phyloP scores from a whole-genome alignment of 1,284 basidiomycete species.

The Cryptococcus jaspeensis region DNA sequence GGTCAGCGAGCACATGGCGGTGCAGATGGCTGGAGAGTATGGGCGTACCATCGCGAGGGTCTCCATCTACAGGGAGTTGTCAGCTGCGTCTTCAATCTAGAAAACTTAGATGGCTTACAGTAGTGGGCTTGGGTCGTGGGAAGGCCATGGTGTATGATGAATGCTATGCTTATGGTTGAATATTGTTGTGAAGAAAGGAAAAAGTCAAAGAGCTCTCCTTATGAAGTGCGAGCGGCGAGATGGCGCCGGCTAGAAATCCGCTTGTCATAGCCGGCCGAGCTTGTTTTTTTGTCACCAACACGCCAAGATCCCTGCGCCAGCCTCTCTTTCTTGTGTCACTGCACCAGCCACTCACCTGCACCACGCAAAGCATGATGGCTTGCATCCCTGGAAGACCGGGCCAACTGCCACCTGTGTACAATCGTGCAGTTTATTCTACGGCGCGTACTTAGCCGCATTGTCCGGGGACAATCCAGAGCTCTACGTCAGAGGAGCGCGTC shows the following conservation, averaged over 20 bases:
- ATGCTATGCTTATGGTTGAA: not conserved
- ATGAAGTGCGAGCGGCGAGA: no score
- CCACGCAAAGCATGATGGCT: no score
- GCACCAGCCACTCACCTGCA: no score
- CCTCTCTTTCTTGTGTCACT: conserved; percentile 1
- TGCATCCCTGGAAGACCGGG: no score
- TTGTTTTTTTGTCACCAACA: not conserved
- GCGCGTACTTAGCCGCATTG: no score
- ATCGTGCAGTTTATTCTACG: no score
- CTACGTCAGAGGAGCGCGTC: no score
- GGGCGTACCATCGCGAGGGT: conserved; percentile 46
- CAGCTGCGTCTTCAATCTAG: not conserved
- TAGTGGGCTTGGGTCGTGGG: conserved; percentile 49
- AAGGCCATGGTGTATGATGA: conserved; percentile 38
- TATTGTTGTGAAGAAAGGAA: not conserved
- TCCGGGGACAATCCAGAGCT: no score
- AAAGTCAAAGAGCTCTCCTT: not conserved
- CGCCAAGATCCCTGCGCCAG: not conserved
- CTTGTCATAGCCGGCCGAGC: not conserved
- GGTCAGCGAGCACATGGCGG: not conserved
- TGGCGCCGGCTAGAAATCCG: no score
- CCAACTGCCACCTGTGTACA: no score
- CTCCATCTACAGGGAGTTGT: conserved; percentile 38
- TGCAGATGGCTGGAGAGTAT: not conserved
- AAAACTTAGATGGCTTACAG: conserved; percentile 28